Percentiles rank a stretch among this genome's conserved stretches.
Evolutionary conservation across 257 asterid species (phyloP).

Genomic region (Rauvolfia tetraphylla): DNA sequence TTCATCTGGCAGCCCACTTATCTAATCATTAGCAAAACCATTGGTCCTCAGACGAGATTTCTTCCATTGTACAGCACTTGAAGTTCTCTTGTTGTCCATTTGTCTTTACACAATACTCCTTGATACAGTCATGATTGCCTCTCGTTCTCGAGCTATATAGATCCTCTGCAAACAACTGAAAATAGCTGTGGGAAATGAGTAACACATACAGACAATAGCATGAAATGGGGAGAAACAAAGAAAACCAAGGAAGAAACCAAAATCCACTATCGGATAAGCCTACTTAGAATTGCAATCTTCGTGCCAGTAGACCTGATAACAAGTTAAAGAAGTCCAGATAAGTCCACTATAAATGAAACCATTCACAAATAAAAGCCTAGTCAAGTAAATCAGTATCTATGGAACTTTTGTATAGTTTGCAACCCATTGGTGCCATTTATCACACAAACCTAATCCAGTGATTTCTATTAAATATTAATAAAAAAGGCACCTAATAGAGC

Average conservation of each 20-base stretch:
- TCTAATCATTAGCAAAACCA: background rate
- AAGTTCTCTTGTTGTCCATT: background rate
- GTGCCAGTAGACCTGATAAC: background rate
- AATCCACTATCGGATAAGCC: background rate
- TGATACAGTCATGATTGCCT: background rate
- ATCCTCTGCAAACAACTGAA: background rate
- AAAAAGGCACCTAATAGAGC: background rate
- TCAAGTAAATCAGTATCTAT: background rate
- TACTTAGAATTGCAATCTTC: background rate
- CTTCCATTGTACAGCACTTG: background rate
- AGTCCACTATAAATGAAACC: background rate
- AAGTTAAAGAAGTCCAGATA: background rate
- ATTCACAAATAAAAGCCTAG: background rate
- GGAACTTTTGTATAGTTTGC: background rate
- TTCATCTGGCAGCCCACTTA: background rate
- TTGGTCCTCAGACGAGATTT: background rate
- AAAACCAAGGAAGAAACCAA: background rate
- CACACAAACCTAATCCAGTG: background rate
- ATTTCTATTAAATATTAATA: background rate
- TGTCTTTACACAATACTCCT: background rate
- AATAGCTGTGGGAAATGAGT: background rate
- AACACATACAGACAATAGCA: background rate
- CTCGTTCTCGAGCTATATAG: background rate
- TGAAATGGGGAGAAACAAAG: background rate
- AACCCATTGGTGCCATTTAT: background rate